These are phyloP conservation scores for Trichoderma orchidacearum DNA, from an alignment of 495 filamentous ascomycete genomes.

Conservation along the genomic window DNA sequence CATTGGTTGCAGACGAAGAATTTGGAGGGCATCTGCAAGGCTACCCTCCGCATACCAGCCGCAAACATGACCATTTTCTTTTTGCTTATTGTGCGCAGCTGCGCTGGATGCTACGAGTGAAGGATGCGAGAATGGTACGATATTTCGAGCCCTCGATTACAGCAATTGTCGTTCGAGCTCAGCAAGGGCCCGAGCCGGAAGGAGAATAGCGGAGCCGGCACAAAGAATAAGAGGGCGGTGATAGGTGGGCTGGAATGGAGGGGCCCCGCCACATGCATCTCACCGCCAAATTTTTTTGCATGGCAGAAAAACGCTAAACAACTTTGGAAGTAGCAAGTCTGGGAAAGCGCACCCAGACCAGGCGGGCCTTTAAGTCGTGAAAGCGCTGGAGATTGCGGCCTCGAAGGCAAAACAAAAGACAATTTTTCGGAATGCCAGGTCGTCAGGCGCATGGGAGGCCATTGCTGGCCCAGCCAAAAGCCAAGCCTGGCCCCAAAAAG, in stretches of 20 bases:
- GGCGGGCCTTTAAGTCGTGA: not conserved
- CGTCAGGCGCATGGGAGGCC: slow-evolving; percentile 46
- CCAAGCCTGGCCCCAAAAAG: slow-evolving; percentile 25
- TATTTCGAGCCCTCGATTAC: not conserved
- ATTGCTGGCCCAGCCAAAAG: slow-evolving; percentile 29
- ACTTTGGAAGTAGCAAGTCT: too few species aligned
- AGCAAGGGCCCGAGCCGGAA: not conserved
- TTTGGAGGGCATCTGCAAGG: slow-evolving; percentile 37
- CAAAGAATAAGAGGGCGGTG: not conserved
- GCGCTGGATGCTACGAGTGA: not conserved
- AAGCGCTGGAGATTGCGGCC: not conserved
- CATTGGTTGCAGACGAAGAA: slow-evolving; percentile 55
- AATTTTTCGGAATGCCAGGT: slow-evolving; percentile 45
- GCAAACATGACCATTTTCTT: slow-evolving; percentile 32
- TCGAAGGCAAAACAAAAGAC: not conserved
- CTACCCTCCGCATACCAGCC: slow-evolving; percentile 35
- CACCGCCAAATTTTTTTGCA: slow-evolving; percentile 3
- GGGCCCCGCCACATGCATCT: not conserved
- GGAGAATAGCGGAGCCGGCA: not conserved
- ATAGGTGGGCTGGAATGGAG: not conserved
- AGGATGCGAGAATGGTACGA: not conserved
- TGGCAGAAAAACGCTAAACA: slow-evolving; percentile 3
- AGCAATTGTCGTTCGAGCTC: not conserved
- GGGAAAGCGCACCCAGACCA: too few species aligned
- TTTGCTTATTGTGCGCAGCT: not conserved